These are phyloP conservation scores for Centella asiatica DNA, from an alignment of 129 eudicot genomes.

Conservation along the genomic window DNA sequence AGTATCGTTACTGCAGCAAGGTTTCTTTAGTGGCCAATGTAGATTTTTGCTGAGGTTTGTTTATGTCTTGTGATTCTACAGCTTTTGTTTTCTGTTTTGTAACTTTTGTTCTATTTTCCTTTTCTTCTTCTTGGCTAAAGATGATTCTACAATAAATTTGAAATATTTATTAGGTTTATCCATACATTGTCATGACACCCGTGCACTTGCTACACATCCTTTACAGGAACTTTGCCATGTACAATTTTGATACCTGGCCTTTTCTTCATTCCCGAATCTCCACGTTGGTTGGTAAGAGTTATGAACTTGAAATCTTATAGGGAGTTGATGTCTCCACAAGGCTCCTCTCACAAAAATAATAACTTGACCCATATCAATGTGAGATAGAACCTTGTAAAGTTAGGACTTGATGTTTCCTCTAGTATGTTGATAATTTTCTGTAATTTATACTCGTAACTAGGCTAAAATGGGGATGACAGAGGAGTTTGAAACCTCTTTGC, in stretches of 20 bases:
- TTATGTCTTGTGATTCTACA: background rate
- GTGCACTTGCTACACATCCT: background rate
- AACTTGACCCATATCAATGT: too few species aligned
- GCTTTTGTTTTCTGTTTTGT: background rate
- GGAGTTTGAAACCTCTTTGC: conserved; percentile 90
- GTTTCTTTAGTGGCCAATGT: too few species aligned
- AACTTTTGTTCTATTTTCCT: too few species aligned
- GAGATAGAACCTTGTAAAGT: too few species aligned
- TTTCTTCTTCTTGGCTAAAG: too few species aligned
- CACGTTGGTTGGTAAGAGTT: conserved; percentile 85
- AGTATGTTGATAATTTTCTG: background rate
- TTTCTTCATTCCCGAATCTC: conserved; percentile 92
- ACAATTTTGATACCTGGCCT: conserved; percentile 77
- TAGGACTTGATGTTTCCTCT: conserved; percentile 7
- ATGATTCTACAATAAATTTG: too few species aligned
- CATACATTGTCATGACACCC: background rate
- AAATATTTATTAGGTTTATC: background rate
- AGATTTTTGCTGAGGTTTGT: background rate
- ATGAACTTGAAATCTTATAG: conserved; percentile 53
- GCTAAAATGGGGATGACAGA: conserved; percentile 98
- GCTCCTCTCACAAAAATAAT: too few species aligned
- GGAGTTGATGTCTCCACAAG: too few species aligned
- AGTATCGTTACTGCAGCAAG: too few species aligned
- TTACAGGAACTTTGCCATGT: conserved; percentile 79
- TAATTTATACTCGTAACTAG: conserved; percentile 19